Conservation (phyloP, 305 asterid species). For the Fraxinus floribunda region DNA sequence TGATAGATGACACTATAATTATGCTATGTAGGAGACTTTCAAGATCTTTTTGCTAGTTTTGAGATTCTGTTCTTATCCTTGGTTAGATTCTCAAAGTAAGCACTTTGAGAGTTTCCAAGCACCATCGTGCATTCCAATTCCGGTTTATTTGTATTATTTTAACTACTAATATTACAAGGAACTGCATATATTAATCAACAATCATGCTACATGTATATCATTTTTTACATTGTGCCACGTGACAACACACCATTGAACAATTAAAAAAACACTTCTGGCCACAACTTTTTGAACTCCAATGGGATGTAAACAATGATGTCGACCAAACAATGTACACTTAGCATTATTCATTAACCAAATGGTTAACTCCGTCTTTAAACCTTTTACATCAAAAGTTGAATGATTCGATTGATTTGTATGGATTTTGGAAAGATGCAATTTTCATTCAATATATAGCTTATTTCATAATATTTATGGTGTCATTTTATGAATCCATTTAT, state of each 20-base stretch:
- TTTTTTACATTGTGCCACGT: too few relatives aligned
- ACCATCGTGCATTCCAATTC: background rate
- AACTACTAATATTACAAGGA: background rate
- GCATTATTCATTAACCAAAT: background rate
- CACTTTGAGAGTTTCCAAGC: background rate
- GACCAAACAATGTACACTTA: too few relatives aligned
- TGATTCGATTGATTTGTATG: background rate
- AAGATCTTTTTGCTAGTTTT: background rate
- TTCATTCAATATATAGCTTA: background rate
- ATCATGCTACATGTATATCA: too few relatives aligned
- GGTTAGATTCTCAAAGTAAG: background rate
- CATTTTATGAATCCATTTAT: background rate
- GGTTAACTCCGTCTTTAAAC: background rate
- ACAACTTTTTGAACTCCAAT: too few relatives aligned
- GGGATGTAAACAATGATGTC: too few relatives aligned
- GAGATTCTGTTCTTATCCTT: background rate
- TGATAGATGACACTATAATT: background rate
- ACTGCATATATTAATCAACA: background rate
- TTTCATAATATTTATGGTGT: background rate
- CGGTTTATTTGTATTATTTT: background rate
- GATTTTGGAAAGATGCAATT: background rate
- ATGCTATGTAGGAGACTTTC: background rate
- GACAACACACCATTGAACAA: too few relatives aligned
- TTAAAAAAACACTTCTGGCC: too few relatives aligned
- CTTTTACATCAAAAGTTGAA: background rate